Evolutionary conservation across 1,284 basidiomycete genomes (phyloP).

Genomic region (Cutaneotrichosporon daszewskae): DNA sequence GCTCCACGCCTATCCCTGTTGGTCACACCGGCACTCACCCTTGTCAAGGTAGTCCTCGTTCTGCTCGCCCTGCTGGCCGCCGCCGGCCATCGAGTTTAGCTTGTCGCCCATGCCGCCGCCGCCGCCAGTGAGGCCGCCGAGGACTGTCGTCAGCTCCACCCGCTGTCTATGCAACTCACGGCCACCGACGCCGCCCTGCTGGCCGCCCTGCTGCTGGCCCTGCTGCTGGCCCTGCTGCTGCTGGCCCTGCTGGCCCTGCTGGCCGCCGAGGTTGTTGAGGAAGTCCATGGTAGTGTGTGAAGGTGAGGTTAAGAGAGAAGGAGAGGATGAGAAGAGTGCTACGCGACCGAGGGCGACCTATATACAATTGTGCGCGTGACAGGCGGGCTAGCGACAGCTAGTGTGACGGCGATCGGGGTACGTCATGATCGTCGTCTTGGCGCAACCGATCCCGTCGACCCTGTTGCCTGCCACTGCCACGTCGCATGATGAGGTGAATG

Average conservation of each 20-base stretch:
- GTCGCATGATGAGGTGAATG: too few relatives aligned
- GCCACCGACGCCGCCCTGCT: conserved; percentile 6
- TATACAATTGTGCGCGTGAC: too few relatives aligned
- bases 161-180: neutral
- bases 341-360: too few relatives aligned
- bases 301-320: too few relatives aligned
- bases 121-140: conserved; percentile 3
- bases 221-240: conserved; percentile 2
- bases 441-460: too few relatives aligned
- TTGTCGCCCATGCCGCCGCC: conserved; percentile 11
- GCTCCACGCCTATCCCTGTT: too few relatives aligned
- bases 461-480: too few relatives aligned
- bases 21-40: conserved; percentile 11
- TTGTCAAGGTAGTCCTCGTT: conserved; percentile 19
- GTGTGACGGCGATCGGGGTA: too few relatives aligned
- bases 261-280: conserved; percentile 1
- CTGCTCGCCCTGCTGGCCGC: conserved; percentile 14
- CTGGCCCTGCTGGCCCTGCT: neutral
- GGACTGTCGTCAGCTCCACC: conserved; percentile 1
- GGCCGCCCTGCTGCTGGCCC: conserved; percentile 3
- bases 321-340: too few relatives aligned
- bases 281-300: conserved; percentile 3
- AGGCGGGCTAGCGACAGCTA: too few relatives aligned
- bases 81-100: conserved; percentile 15
- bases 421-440: too few relatives aligned